Evolutionary conservation across 306 rosid genomes (phyloP).

Genomic region (Mimosa pudica): DNA sequence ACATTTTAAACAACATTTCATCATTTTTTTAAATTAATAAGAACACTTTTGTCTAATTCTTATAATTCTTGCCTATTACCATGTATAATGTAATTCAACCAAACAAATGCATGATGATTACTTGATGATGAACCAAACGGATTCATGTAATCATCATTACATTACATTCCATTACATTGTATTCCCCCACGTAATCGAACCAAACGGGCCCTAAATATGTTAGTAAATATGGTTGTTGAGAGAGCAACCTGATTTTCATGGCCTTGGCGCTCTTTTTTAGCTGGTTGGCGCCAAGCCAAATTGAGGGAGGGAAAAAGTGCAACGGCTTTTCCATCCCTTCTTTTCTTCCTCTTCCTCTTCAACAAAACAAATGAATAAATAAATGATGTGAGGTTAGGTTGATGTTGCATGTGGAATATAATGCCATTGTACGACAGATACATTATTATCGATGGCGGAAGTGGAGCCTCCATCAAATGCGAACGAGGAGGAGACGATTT

Average conservation of each 20-base stretch:
- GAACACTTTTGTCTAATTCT: too few relatives aligned
- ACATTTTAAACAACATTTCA: too few relatives aligned
- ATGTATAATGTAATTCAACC: too few relatives aligned
- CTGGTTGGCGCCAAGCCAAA: constrained; percentile 38
- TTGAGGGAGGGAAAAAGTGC: constrained; percentile 29
- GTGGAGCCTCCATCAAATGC: constrained; percentile 39
- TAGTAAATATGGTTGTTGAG: constrained; percentile 10
- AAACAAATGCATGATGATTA: too few relatives aligned
- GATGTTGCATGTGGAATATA: background rate
- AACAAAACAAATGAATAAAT: background rate
- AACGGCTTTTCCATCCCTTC: constrained; percentile 43
- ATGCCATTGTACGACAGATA: constrained; percentile 1
- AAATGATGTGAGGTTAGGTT: background rate
- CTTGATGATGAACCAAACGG: too few relatives aligned
- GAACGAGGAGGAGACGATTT: constrained; percentile 70
- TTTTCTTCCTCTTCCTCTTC: constrained; percentile 14
- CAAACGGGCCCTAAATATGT: too few relatives aligned
- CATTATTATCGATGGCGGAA: constrained; percentile 9
- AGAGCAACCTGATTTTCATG: constrained; percentile 26
- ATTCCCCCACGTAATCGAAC: too few relatives aligned
- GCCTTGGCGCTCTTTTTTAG: constrained; percentile 35
- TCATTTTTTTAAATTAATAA: too few relatives aligned
- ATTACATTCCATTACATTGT: too few relatives aligned
- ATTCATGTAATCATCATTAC: too few relatives aligned
- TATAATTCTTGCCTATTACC: too few relatives aligned